These are phyloP conservation scores for Pseudogymnoascus pannorum DNA, from an alignment of 2,329 filamentous ascomycete genomes.

Conservation along the genomic window DNA sequence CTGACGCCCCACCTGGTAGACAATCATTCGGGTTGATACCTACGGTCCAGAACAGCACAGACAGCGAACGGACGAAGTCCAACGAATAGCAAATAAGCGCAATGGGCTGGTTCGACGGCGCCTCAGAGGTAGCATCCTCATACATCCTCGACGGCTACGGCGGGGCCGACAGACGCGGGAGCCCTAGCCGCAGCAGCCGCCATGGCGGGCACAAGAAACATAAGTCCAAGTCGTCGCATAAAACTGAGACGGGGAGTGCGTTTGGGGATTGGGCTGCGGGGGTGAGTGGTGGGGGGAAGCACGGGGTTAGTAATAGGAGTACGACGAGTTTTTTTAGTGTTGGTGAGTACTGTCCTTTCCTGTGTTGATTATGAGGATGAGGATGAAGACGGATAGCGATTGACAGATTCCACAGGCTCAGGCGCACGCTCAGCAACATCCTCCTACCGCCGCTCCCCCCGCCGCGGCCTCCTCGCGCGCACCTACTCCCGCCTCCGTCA, in stretches of 20 bases:
- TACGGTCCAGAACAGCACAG: not conserved
- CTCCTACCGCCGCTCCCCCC: constrained; percentile 75
- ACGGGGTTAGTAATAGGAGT: not conserved
- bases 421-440: constrained; percentile 44
- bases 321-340: not conserved
- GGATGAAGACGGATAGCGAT: too few species aligned
- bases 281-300: not conserved
- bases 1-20: not conserved
- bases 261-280: not conserved
- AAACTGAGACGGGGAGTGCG: not conserved
- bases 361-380: too few species aligned
- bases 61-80: not conserved
- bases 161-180: constrained; percentile 15
- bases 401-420: not conserved
- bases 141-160: constrained; percentile 22
- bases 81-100: constrained; percentile 10
- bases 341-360: not conserved
- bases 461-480: constrained; percentile 68
- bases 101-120: constrained; percentile 42
- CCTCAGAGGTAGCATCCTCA: constrained; percentile 25
- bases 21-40: too few species aligned
- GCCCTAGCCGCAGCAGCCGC: not conserved
- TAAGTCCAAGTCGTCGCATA: not conserved
- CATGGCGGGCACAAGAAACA: not conserved
- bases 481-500: constrained; percentile 69